Base-by-base conservation (phyloP, 306 rosid species). In the Vigna mungo region DNA sequence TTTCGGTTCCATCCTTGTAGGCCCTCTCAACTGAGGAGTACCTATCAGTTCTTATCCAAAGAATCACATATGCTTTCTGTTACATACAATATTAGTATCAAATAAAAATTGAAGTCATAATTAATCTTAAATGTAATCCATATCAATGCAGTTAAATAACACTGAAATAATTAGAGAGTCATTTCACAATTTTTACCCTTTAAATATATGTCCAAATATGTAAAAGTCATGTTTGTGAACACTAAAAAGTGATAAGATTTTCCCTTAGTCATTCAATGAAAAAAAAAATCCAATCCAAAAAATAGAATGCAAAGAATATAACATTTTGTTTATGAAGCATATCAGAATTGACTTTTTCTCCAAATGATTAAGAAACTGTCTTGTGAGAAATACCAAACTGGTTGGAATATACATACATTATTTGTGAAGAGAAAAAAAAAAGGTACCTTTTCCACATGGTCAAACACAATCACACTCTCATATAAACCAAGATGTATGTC, bases 401-500 rank as follows among this genome's bases (percentile, higher is more conserved):
- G 21, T 25, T 53, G 25, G 5, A 53, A 7, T 10, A n/a, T n/a
- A n/a, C n/a, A n/a, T n/a, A n/a, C n/a, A n/a, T n/a, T n/a, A 8
- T 9, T 55, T 68, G 34, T 32, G 52, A 69, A 74, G 68, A 5
- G 60, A 61, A 41, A 51, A 76, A 79, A 55, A 23, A 76, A 79
- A 51, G 18, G 15, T 75, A 91, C 98, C 98, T 91, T 94, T 78
- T 91, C 91, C 15, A 90, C 91, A 14, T 94, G 92, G 79, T 94
- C 97, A 83, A 94, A 88, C 77, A 94, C 97, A 63, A 91, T 60
- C 25, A 90, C 96, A 67, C 83, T 88, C 15, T 88, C 92, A 68
- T 94, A 91, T 63, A 91, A 95, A 37, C 93, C 96, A 32, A 93
- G 85, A 80, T 93, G 95, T 63, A 93, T 89, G 85, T 93, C 98